Evolutionary conservation across 768 basidiomycete species (phyloP), one percentile per base, ranked within the genome.

Genomic region (Daedaleopsis nitida): DNA sequence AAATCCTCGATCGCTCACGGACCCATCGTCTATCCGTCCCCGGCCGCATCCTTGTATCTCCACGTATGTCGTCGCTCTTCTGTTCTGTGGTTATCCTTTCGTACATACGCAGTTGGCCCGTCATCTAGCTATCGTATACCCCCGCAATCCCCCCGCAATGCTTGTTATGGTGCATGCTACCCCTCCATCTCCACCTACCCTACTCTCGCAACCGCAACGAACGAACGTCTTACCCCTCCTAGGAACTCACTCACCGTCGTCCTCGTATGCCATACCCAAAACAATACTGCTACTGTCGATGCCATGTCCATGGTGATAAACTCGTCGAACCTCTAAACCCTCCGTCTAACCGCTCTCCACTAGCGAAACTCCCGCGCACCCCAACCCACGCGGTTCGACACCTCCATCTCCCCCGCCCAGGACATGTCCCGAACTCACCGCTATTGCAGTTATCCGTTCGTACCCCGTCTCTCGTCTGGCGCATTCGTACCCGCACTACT

Each of bases 81-180:
- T 45, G 27, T 44, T 57, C 17, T 38, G 49, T 57, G 38, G 50
- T 57, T 52, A 24, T 57, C 51, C 11, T 47, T 27, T 21, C 27
- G 57, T 58, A 63, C 47, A 58, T 63, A 58, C 62, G 53, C 62
- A 58, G 47, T 63, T 32, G 44, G 11, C 56, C 58, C 51, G 51
- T 59, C 55, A 52, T 59, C 50, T 51, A 62, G 60, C 59, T 57
- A 54, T 58, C 61, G 62, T 66, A 66, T 66, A 66, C 65, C 65
- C 64, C 45, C 52, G 53, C 62, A 63, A 58, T 58, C 57, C 27
- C n/a, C 27, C 57, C 21, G 62, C 62, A 63, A 63, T 55, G 62
- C 57, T 63, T 23, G 57, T 57, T 39, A 63, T 58, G 62, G 57
- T 58, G 48, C 61, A 49, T 45, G 57, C 52, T 54, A 37, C 62